Evolutionary conservation across 768 basidiomycete genomes (phyloP), one percentile per base, ranked within the genome.

Genomic region (Kwoniella mangroviensis): DNA sequence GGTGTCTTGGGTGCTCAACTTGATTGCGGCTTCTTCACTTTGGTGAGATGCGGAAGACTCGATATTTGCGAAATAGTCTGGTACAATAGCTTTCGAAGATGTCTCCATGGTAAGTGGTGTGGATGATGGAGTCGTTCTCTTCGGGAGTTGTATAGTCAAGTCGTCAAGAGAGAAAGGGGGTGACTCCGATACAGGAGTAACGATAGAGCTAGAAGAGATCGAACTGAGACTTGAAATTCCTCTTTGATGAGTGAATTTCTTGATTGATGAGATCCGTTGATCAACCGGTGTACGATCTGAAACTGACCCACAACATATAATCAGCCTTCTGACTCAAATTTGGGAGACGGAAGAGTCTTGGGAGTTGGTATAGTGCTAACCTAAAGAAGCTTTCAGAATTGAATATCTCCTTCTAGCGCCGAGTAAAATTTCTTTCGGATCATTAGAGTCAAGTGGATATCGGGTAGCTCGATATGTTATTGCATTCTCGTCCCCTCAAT

Each of bases 161-260:
- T 49, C 45, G 15, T 54, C 24, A 12, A 21, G 7, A 28, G 15
- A 26, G 21, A 34, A 28, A 12, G 56, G 22, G 19, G 26, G 56
- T 34, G 12, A 24, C 40, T 57, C 56, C 28, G 13, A 13, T 5
- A 57, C 26, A 9, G 56, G 56, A 10, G 56, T 57, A 24, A 57
- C 56, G 15, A 57, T 10, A 9, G 21, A 11, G 26, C 21, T 57
- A 24, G 56, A 57, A 4, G 56, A 57, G 22, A 34, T 34, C 6
- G 56, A 24, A 34, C 34, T 57, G 24, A 57, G 11, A 57, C 56
- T 57, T 57, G 56, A 57, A 17, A 4, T 34, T 26, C 56, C 56
- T 34, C 56, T 26, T 17, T 57, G 22, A 34, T 57, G 56, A 22
- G 11, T 19, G 21, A 24, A 21, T 21, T 22, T 19, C 53, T 13